phyloP scores from a whole-genome alignment of 805 yeast species.

The Monosporozyma unispora region DNA sequence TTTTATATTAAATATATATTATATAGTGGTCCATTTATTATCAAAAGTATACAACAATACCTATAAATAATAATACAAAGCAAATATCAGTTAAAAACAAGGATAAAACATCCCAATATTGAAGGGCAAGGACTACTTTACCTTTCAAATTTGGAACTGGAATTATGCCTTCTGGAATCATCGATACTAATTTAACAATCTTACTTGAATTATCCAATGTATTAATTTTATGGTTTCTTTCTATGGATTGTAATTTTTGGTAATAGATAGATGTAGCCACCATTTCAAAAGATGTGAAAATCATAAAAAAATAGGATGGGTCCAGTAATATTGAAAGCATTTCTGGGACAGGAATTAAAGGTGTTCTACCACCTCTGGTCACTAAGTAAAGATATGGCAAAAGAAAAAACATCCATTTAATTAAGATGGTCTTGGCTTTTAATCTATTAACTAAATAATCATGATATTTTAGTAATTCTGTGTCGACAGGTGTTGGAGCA shows the following conservation, averaged over 20 bases:
- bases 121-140: conserved; percentile 18
- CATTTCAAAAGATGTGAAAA: conserved; percentile 29
- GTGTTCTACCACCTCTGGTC: conserved; percentile 11
- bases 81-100: conserved; percentile 28
- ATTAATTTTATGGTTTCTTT: conserved; percentile 19
- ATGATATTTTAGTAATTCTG: conserved; percentile 21
- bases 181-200: conserved; percentile 22
- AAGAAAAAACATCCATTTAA: conserved; percentile 27
- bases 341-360: conserved; percentile 3
- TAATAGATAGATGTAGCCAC: conserved; percentile 28
- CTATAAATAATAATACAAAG: conserved; percentile 25
- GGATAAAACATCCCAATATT: conserved; percentile 29
- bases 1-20: background rate
- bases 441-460: conserved; percentile 22
- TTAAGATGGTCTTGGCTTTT: conserved; percentile 23
- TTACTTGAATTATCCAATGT: conserved; percentile 23
- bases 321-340: conserved; percentile 8
- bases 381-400: conserved; percentile 26
- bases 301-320: conserved; percentile 27
- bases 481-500: conserved; percentile 16
- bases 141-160: conserved; percentile 25
- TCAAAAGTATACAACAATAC: conserved; percentile 18
- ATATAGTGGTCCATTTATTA: background rate
- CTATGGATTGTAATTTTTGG: conserved; percentile 21
- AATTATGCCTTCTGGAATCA: conserved; percentile 29